These are phyloP conservation scores for Euphorbia pulcherrima DNA, from an alignment of 345 rosid genomes.

Conservation along the genomic window DNA sequence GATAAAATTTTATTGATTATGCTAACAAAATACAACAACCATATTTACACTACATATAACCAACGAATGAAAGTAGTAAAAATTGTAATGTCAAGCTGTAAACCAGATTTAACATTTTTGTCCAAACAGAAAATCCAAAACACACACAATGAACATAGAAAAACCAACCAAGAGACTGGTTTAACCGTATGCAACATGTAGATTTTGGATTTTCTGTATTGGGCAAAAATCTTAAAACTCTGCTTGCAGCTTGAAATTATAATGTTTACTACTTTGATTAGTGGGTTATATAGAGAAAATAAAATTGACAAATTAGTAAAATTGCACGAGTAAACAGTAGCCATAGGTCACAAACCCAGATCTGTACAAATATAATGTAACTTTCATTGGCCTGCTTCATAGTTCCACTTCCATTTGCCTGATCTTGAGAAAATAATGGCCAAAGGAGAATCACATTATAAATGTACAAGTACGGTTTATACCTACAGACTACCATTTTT, in stretches of 20 bases:
- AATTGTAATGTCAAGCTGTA: neutral
- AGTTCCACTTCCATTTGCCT: neutral
- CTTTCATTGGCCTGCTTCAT: neutral
- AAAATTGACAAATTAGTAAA: neutral
- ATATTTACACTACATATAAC: neutral
- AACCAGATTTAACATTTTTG: no score
- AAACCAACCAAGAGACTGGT: neutral
- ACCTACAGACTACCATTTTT: neutral
- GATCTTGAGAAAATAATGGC: neutral
- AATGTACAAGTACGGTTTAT: neutral
- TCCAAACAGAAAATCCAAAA: neutral
- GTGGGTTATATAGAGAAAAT: neutral
- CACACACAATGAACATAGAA: no score
- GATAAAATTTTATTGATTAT: no score
- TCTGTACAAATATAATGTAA: neutral
- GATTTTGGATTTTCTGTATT: neutral
- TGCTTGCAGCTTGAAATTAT: neutral
- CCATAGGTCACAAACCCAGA: neutral
- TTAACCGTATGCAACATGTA: no score
- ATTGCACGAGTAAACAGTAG: neutral
- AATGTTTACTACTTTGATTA: neutral
- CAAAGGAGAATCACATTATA: neutral
- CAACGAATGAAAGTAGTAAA: neutral
- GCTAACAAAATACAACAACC: no score
- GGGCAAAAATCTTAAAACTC: neutral